Conservation (phyloP, 2,329 filamentous ascomycete genomes). For the Ustilaginoidea virens region DNA sequence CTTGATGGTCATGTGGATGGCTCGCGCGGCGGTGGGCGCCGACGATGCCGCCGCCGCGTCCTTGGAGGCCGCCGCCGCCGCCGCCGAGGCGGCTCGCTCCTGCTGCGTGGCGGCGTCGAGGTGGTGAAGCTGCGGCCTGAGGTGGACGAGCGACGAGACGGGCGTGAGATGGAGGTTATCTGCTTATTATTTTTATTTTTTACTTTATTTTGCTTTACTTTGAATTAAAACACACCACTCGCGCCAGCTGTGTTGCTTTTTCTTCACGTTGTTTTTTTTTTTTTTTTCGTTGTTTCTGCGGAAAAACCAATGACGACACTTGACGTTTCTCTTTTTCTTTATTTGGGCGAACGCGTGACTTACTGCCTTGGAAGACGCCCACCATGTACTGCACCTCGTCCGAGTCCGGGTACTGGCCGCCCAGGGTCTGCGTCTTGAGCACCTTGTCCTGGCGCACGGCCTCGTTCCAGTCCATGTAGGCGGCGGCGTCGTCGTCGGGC, state of each 20-base stretch:
- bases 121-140: conserved; percentile 86
- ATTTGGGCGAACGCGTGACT: conserved; percentile 14
- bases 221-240: too few relatives aligned
- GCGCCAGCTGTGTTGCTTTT: too few relatives aligned
- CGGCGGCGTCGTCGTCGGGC: conserved; percentile 31
- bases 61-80: conserved; percentile 15
- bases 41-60: conserved; percentile 16
- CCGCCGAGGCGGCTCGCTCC: conserved; percentile 30
- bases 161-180: conserved; percentile 79
- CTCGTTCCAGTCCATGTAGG: conserved; percentile 45
- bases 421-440: conserved; percentile 67
- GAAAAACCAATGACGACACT: too few relatives aligned
- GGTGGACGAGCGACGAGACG: conserved; percentile 67
- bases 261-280: neutral
- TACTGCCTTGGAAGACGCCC: conserved; percentile 75
- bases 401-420: conserved; percentile 59
- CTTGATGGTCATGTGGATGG: conserved; percentile 80
- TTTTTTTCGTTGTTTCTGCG: too few relatives aligned
- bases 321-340: neutral
- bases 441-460: conserved; percentile 57
- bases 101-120: conserved; percentile 72
- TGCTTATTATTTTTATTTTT: too few relatives aligned
- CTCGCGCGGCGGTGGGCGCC: conserved; percentile 40
- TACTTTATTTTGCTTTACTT: too few relatives aligned
- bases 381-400: conserved; percentile 77